Percentiles rank a stretch among this genome's conserved stretches.
Evolutionary conservation across 2,329 filamentous ascomycete species (phyloP).

Genomic region (Sporothrix variecibatus): DNA sequence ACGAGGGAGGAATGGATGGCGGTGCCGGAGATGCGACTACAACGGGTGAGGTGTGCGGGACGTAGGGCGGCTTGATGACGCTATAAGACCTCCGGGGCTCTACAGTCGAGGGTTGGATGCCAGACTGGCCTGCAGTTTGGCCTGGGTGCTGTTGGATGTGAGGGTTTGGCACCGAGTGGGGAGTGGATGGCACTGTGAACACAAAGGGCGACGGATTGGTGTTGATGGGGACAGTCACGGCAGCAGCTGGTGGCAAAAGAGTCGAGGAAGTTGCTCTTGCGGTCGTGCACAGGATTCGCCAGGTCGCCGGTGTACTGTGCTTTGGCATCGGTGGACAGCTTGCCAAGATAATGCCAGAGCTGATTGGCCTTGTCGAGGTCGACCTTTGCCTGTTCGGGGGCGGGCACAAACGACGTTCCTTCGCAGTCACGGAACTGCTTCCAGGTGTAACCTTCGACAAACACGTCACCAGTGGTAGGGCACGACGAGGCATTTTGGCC

Average conservation of each 20-base stretch:
- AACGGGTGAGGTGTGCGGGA: constrained; percentile 32
- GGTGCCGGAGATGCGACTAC: constrained; percentile 7
- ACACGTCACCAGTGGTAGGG: constrained; percentile 66
- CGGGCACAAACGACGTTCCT: constrained; percentile 43
- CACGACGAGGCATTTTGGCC: constrained; percentile 46
- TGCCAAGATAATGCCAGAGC: constrained; percentile 86
- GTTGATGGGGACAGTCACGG: background rate
- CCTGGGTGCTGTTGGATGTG: background rate
- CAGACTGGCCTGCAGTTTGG: constrained; percentile 22
- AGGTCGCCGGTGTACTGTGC: constrained; percentile 87
- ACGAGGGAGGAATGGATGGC: constrained; percentile 15
- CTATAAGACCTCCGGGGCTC: constrained; percentile 33
- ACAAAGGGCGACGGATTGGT: background rate
- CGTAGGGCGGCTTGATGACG: constrained; percentile 34
- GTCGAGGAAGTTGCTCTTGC: constrained; percentile 71
- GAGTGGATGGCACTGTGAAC: constrained; percentile 31
- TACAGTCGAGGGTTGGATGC: constrained; percentile 14
- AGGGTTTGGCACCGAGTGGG: constrained; percentile 17
- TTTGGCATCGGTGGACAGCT: constrained; percentile 83
- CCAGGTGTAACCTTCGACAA: constrained; percentile 71
- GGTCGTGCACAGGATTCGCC: constrained; percentile 59
- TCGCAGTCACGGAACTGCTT: constrained; percentile 74
- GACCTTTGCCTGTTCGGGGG: constrained; percentile 66
- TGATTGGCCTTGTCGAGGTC: constrained; percentile 72
- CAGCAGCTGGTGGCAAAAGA: constrained; percentile 45